Evolutionary conservation across 2,329 filamentous ascomycete species (phyloP), one percentile per base, ranked within the genome.

Genomic region (Fusarium algeriense): DNA sequence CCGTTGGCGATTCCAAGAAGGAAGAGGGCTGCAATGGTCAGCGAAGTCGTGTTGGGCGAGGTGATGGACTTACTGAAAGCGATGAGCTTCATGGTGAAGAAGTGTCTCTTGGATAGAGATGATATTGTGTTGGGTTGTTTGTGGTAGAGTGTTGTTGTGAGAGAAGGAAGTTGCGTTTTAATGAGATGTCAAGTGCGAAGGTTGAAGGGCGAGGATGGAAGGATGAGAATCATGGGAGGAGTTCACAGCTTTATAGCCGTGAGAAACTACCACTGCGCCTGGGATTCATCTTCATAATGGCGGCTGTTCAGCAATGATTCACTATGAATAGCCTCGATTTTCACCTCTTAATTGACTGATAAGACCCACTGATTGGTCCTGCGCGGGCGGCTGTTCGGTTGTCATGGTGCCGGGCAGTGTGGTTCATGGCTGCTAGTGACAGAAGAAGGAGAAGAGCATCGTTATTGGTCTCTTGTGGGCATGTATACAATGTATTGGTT

Each of bases 211-310:
- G 30, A 35, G 12, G 30, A 35, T 55, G 52, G n/a, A 26, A 35
- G 30, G 0, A 26, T 45, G 1, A 6, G 38, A 23, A 28, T 12
- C 0, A 2, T 26, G 38, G 28, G 4, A 34, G 5, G 23, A 23
- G 3, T 3, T 10, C 7, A 5, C 3, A 15, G 17, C 12, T 55
- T 46, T 48, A 55, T 55, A 55, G 52, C 7, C 26, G 2, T 15
- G 13, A 4, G 2, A 26, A 23, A 46, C 1, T 0, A 3, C 0
- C 13, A 34, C 12, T 26, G 9, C 9, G 2, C 1, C 7, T 15
- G 2, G 9, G 0, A 26, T 55, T 2, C 1, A 6, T 23, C 3
- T 17, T 10, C 9, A n/a, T 20, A 35, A 3, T 13, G 0, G 4
- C 38, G 15, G 6, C 2, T 23, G 28, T 26, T 45, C 30, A 32